Evolutionary conservation across 2,329 filamentous ascomycete genomes (phyloP).

Genomic region (Diaporthe citrichinensis): DNA sequence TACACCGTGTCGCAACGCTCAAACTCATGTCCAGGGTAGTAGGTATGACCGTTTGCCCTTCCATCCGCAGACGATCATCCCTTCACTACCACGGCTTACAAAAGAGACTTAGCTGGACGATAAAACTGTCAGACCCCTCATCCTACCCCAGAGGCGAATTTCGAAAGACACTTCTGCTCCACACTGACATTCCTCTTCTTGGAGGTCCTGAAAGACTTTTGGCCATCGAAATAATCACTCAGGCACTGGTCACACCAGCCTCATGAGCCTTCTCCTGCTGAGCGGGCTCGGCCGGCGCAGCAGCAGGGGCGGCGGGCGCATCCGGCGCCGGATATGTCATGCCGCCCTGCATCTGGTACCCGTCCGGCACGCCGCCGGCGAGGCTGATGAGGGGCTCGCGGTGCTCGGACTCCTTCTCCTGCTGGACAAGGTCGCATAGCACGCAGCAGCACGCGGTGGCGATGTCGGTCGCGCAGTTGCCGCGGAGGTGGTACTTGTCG

Average conservation of each 20-base stretch:
- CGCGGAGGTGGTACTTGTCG: conserved; percentile 60
- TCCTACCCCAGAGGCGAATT: neutral
- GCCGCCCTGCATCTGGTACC: conserved; percentile 49
- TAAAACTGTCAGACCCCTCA: neutral
- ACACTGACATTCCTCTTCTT: neutral
- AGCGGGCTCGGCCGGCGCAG: neutral
- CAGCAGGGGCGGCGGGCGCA: neutral
- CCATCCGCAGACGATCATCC: neutral
- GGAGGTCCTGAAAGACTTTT: neutral
- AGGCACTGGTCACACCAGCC: neutral
- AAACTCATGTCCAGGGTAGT: neutral
- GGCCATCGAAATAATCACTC: neutral
- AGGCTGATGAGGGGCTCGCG: conserved; percentile 49
- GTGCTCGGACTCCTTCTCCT: conserved; percentile 61
- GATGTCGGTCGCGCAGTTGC: conserved; percentile 59
- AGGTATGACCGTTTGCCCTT: neutral
- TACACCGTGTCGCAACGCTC: neutral
- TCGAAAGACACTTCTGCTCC: neutral
- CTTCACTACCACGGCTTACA: neutral
- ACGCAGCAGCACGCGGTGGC: conserved; percentile 60
- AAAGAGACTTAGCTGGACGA: neutral
- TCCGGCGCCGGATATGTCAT: conserved; percentile 45
- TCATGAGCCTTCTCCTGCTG: neutral
- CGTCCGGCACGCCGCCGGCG: conserved; percentile 45
- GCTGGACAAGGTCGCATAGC: conserved; percentile 61